Conservation (phyloP, 768 basidiomycete species). For the Roridomyces roridus region DNA sequence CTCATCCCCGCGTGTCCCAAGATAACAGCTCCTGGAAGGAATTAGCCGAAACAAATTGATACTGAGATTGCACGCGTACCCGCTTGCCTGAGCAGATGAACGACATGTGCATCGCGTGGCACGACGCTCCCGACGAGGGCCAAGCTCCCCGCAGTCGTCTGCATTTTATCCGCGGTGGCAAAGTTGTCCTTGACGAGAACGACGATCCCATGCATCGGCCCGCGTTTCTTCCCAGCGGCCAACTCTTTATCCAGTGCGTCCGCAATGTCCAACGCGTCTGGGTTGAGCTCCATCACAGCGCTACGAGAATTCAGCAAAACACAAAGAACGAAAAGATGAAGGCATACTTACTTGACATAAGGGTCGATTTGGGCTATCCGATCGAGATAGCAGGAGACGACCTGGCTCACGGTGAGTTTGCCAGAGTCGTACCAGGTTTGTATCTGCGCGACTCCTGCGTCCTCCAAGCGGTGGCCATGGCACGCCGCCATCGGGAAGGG, state of each 20-base stretch:
- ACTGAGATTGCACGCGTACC: background rate
- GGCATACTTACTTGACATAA: slow-evolving; percentile 18
- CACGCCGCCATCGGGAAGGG: slow-evolving; percentile 24
- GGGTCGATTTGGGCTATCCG: slow-evolving; percentile 19
- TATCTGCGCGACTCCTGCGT: slow-evolving; percentile 21
- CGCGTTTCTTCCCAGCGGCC: slow-evolving; percentile 17
- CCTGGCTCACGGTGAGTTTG: slow-evolving; percentile 13
- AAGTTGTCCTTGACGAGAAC: slow-evolving; percentile 28
- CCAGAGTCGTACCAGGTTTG: slow-evolving; percentile 18
- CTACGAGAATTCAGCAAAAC: background rate
- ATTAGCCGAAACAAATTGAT: background rate
- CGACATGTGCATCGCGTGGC: slow-evolving; percentile 26
- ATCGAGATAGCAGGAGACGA: slow-evolving; percentile 21
- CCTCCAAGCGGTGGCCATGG: slow-evolving; percentile 22
- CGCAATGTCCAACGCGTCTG: slow-evolving; percentile 19
- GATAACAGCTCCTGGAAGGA: slow-evolving; percentile 24
- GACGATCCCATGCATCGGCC: slow-evolving; percentile 25
- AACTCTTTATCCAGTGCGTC: slow-evolving; percentile 23
- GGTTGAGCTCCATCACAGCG: slow-evolving; percentile 26
- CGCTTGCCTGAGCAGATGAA: slow-evolving; percentile 15
- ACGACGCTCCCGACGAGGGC: slow-evolving; percentile 26
- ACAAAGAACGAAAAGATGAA: background rate
- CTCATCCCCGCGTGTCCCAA: slow-evolving; percentile 45
- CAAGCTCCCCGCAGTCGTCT: slow-evolving; percentile 25
- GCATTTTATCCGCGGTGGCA: slow-evolving; percentile 26